These are phyloP conservation scores for Spiraea crenata DNA, from an alignment of 331 rosid species.

Conservation along the genomic window DNA sequence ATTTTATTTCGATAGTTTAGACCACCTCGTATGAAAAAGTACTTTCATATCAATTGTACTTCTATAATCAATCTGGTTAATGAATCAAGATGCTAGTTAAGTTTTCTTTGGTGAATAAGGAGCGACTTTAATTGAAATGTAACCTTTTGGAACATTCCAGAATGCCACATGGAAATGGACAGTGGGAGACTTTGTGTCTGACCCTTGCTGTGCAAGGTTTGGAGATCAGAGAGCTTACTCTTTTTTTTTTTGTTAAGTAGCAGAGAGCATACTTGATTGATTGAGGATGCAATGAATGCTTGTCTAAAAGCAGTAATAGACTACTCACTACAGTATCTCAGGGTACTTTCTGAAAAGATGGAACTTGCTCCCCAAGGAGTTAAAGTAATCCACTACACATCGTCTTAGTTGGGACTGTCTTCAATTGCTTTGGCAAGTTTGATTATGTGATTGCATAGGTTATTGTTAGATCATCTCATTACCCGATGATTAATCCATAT, in stretches of 20 bases:
- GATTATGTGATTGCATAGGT: too few species aligned
- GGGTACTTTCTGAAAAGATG: neutral
- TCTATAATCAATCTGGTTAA: too few species aligned
- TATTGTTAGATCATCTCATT: too few species aligned
- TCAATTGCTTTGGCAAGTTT: too few species aligned
- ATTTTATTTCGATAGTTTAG: too few species aligned
- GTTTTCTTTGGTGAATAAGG: too few species aligned
- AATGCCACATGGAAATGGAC: neutral
- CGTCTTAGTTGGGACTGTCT: neutral
- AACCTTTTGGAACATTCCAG: neutral
- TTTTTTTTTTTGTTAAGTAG: too few species aligned
- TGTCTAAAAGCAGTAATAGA: neutral
- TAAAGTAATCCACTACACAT: neutral
- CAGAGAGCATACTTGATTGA: neutral
- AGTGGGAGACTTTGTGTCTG: neutral
- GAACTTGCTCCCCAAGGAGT: conserved; percentile 7
- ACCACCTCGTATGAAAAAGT: too few species aligned
- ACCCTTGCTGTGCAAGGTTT: conserved; percentile 3
- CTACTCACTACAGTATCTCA: neutral
- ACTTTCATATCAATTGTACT: too few species aligned
- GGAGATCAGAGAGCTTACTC: neutral
- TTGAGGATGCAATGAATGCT: neutral
- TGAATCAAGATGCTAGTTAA: too few species aligned
- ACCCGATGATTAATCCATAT: neutral
- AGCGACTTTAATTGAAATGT: too few species aligned